These are phyloP conservation scores for Arthrobotrys iridis DNA, from an alignment of 2,329 filamentous ascomycete species.

Conservation along the genomic window DNA sequence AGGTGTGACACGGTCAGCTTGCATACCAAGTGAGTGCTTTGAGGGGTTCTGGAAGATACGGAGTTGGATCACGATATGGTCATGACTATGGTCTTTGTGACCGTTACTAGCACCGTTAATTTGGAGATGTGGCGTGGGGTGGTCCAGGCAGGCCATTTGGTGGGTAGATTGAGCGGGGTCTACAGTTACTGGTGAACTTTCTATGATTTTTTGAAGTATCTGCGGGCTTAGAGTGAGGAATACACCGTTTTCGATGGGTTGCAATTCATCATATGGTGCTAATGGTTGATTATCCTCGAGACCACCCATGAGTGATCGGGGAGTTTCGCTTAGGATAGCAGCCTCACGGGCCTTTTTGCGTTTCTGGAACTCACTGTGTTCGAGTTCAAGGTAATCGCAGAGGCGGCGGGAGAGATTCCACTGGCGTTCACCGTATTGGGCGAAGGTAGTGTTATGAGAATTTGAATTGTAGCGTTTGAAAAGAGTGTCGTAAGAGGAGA, in stretches of 20 bases:
- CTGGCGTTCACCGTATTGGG: slow-evolving; percentile 44
- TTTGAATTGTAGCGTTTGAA: slow-evolving; percentile 46
- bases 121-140: slow-evolving; percentile 5
- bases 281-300: slow-evolving; percentile 16
- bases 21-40: slow-evolving; percentile 26
- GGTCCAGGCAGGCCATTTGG: slow-evolving; percentile 4
- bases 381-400: slow-evolving; percentile 44
- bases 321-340: slow-evolving; percentile 30
- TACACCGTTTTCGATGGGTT: slow-evolving; percentile 29
- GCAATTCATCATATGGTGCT: slow-evolving; percentile 11
- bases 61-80: slow-evolving; percentile 44
- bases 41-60: slow-evolving; percentile 29
- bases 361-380: slow-evolving; percentile 48
- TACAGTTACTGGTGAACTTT: slow-evolving; percentile 47
- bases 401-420: slow-evolving; percentile 45
- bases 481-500: slow-evolving; percentile 43
- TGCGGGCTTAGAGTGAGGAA: slow-evolving; percentile 41
- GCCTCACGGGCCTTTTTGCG: slow-evolving; percentile 37
- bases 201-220: slow-evolving; percentile 45
- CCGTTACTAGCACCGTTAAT: neutral
- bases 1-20: slow-evolving; percentile 34
- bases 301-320: slow-evolving; percentile 9
- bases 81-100: slow-evolving; percentile 21
- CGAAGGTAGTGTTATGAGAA: slow-evolving; percentile 47
- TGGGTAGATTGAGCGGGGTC: slow-evolving; percentile 16